Conservation (phyloP, 345 rosid species). For the Geranium brycei region DNA sequence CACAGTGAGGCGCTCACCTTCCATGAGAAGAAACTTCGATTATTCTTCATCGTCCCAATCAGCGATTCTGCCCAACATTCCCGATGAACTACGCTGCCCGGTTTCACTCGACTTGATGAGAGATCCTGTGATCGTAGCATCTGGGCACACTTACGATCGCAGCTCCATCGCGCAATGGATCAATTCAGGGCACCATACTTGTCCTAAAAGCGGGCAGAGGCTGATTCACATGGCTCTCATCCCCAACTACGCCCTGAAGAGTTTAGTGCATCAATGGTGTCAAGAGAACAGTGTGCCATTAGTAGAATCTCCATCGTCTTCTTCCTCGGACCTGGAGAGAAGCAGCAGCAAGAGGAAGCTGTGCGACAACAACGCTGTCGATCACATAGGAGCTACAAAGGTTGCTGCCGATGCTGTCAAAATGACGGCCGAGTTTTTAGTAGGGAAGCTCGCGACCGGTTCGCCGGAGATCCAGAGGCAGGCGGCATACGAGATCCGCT, state of each 20-base stretch:
- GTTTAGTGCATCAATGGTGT: slow-evolving; percentile 52
- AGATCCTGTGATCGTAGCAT: slow-evolving; percentile 54
- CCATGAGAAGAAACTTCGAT: slow-evolving; percentile 14
- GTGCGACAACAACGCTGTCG: slow-evolving; percentile 22
- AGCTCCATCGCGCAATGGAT: slow-evolving; percentile 58
- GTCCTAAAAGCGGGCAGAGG: slow-evolving; percentile 57
- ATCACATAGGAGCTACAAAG: slow-evolving; percentile 41
- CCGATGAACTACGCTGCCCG: slow-evolving; percentile 57
- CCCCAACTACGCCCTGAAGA: slow-evolving; percentile 55
- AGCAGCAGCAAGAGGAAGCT: slow-evolving; percentile 18
- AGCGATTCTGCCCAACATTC: slow-evolving; percentile 16
- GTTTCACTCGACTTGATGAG: slow-evolving; percentile 56
- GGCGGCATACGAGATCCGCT: slow-evolving; percentile 57
- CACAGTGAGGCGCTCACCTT: slow-evolving; percentile 11
- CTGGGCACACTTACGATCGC: slow-evolving; percentile 57
- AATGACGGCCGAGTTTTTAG: slow-evolving; percentile 63
- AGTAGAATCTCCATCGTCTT: slow-evolving; percentile 24
- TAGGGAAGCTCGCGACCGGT: slow-evolving; percentile 63
- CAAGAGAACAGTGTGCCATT: slow-evolving; percentile 43
- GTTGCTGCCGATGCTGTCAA: slow-evolving; percentile 36
- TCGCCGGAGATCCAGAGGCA: slow-evolving; percentile 45
- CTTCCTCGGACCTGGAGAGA: slow-evolving; percentile 19
- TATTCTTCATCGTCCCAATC: slow-evolving; percentile 31
- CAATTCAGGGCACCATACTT: slow-evolving; percentile 51
- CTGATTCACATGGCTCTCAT: slow-evolving; percentile 55